Percentiles rank a stretch among this genome's conserved stretches.
phyloP scores from a whole-genome alignment of 306 rosid species.

The Quercus dentata region DNA sequence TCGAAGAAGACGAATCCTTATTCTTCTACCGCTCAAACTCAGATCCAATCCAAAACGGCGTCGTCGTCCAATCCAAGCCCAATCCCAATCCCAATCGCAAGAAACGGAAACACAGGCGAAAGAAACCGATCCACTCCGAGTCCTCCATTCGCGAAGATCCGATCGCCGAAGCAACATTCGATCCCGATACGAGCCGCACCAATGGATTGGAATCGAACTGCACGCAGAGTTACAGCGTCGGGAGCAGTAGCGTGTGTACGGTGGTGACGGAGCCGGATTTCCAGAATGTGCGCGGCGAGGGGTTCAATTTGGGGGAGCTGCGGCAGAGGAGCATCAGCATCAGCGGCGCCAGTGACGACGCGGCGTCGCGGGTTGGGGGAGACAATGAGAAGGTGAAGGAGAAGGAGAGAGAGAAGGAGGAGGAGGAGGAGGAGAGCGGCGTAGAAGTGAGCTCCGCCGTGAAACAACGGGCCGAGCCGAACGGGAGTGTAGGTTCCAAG shows the following conservation, averaged over 20 bases:
- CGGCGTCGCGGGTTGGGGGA: constrained; percentile 27
- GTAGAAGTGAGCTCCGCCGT: constrained; percentile 32
- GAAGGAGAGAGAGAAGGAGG: background rate
- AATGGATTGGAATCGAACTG: constrained; percentile 44
- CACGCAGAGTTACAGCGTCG: constrained; percentile 22
- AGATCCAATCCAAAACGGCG: constrained; percentile 26
- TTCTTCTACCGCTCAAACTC: constrained; percentile 21
- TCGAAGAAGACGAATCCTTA: constrained; percentile 32
- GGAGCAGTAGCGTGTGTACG: constrained; percentile 34
- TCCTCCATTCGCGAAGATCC: constrained; percentile 45
- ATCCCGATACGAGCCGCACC: constrained; percentile 1
- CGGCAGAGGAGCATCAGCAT: constrained; percentile 73
- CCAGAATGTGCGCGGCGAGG: constrained; percentile 39
- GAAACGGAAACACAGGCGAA: constrained; percentile 61
- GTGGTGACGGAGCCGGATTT: constrained; percentile 33
- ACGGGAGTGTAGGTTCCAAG: constrained; percentile 35
- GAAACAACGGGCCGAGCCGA: constrained; percentile 47
- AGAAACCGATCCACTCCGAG: constrained; percentile 19
- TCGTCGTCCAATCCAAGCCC: constrained; percentile 8
- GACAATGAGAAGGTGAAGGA: constrained; percentile 37
- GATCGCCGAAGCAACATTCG: constrained; percentile 2
- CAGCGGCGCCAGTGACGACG: constrained; percentile 32
- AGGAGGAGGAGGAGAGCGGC: constrained; percentile 26
- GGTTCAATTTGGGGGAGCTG: constrained; percentile 59
- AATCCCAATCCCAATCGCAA: constrained; percentile 29